These are phyloP conservation scores for Linaria vulgaris DNA, from an alignment of 257 asterid species.

Conservation along the genomic window DNA sequence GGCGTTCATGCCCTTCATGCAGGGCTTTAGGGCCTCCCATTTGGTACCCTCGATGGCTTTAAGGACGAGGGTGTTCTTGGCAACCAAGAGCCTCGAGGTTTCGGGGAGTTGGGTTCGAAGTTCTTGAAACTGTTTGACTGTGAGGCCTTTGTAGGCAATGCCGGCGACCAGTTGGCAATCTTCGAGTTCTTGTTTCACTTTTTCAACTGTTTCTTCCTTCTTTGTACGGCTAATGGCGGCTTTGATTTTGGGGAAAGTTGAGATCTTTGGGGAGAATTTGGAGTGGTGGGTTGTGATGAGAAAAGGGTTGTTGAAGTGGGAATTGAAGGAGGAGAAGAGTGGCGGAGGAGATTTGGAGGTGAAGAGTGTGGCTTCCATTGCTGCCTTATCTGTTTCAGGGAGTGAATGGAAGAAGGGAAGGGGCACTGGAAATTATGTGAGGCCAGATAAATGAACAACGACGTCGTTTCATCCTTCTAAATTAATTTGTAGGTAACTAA, in stretches of 20 bases:
- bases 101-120: constrained; percentile 78
- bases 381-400: no score
- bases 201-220: constrained; percentile 85
- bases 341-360: constrained; percentile 19
- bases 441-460: no score
- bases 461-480: no score
- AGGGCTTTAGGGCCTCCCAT: constrained; percentile 85
- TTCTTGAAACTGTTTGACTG: constrained; percentile 76
- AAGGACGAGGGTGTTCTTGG: constrained; percentile 78
- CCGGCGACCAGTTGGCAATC: constrained; percentile 80
- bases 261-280: constrained; percentile 27
- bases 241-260: constrained; percentile 41
- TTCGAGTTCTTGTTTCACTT: constrained; percentile 67
- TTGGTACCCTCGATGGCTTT: constrained; percentile 85
- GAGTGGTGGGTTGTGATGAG: constrained; percentile 32
- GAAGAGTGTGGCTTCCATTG: no score
- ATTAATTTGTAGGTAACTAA: no score
- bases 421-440: no score
- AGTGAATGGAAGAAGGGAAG: no score
- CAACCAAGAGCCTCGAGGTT: constrained; percentile 71
- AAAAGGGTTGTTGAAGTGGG: constrained; percentile 63
- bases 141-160: constrained; percentile 79
- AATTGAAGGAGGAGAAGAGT: constrained; percentile 47
- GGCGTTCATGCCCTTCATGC: constrained; percentile 95
- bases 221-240: constrained; percentile 84